These are phyloP conservation scores for Ophiostoma sp. DNA, from an alignment of 2,329 filamentous ascomycete genomes.

Conservation along the genomic window DNA sequence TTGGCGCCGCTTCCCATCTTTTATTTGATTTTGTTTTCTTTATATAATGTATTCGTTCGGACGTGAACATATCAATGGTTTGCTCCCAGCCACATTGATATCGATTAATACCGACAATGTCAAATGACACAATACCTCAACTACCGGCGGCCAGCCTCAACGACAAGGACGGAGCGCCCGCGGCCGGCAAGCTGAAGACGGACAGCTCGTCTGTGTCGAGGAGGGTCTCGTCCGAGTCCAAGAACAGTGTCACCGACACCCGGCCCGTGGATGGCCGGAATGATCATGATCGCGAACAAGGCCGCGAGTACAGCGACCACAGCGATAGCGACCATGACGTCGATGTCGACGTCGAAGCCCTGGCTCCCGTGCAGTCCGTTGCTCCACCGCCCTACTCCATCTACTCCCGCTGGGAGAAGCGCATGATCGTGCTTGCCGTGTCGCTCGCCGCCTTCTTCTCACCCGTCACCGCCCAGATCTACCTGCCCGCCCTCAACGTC, in stretches of 20 bases:
- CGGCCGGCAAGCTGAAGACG: background rate
- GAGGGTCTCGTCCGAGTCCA: background rate
- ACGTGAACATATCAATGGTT: background rate
- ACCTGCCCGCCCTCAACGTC: slow-evolving; percentile 48
- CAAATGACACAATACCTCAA: background rate
- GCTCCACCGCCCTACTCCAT: slow-evolving; percentile 34
- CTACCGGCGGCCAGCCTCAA: background rate
- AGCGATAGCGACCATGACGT: background rate
- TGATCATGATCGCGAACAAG: background rate
- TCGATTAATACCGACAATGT: background rate
- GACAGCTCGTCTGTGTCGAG: background rate
- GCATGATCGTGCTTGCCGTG: slow-evolving; percentile 37
- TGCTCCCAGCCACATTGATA: background rate
- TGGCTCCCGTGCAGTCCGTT: background rate
- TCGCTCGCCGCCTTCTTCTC: slow-evolving; percentile 41
- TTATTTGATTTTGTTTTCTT: background rate
- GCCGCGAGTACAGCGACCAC: background rate
- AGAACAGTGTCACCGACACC: background rate
- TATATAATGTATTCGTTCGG: background rate
- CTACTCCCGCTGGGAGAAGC: slow-evolving; percentile 39
- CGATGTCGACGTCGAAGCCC: slow-evolving; percentile 2
- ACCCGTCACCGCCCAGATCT: slow-evolving; percentile 47
- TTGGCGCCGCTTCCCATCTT: background rate
- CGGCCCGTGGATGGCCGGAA: background rate
- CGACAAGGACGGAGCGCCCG: background rate